Conservation (phyloP, 805 yeast species). For the Cyberlindnera maclurae region DNA sequence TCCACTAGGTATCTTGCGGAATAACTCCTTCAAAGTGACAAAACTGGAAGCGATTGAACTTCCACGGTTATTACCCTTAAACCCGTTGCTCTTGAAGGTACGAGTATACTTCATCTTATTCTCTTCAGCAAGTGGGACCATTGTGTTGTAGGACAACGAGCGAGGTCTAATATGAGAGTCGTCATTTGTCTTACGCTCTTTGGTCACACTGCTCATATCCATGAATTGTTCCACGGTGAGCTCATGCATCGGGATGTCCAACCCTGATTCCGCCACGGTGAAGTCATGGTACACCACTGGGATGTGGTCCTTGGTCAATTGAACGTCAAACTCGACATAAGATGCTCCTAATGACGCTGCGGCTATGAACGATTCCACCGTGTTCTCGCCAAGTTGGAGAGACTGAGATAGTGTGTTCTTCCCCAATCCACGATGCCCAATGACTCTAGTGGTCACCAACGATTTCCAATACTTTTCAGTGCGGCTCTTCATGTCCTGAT, state of each 20-base stretch:
- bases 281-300: slow-evolving; percentile 96
- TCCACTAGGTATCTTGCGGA: slow-evolving; percentile 67
- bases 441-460: slow-evolving; percentile 78
- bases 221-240: slow-evolving; percentile 85
- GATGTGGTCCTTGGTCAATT: slow-evolving; percentile 80
- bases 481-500: slow-evolving; percentile 54
- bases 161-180: slow-evolving; percentile 24
- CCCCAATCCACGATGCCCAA: slow-evolving; percentile 95
- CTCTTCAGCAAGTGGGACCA: slow-evolving; percentile 11
- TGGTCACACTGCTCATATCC: slow-evolving; percentile 21
- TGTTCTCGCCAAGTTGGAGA: slow-evolving; percentile 90
- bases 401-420: slow-evolving; percentile 73
- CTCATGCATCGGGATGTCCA: slow-evolving; percentile 93
- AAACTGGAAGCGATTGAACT: slow-evolving; percentile 85
- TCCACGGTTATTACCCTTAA: slow-evolving; percentile 91
- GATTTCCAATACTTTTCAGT: slow-evolving; percentile 90
- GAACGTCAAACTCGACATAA: slow-evolving; percentile 95
- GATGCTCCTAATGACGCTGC: slow-evolving; percentile 96
- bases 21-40: slow-evolving; percentile 80
- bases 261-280: slow-evolving; percentile 89
- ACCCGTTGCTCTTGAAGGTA: slow-evolving; percentile 79
- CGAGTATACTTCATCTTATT: slow-evolving; percentile 80
- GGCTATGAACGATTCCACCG: slow-evolving; percentile 89
- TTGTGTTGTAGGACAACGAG: slow-evolving; percentile 17
- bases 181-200: slow-evolving; percentile 19